Conservation (phyloP, 192 early-diverging fungal genomes). For the Coemansia guatemalensis region DNA sequence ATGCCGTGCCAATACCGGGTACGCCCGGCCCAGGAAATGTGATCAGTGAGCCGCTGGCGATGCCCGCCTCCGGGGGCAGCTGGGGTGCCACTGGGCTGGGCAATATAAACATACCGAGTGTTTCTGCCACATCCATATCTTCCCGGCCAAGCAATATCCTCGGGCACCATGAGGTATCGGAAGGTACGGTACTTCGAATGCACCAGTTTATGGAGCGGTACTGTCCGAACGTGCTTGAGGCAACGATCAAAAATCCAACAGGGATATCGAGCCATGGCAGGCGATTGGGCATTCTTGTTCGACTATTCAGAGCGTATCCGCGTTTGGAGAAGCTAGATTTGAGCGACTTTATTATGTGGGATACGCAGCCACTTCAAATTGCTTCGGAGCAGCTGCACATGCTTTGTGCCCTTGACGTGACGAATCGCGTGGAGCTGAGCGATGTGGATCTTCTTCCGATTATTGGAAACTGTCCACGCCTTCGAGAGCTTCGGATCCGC, state of each 20-base stretch:
- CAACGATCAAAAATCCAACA: slow-evolving; percentile 41
- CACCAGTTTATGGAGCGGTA: slow-evolving; percentile 56
- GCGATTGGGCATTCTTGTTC: slow-evolving; percentile 34
- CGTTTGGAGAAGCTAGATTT: slow-evolving; percentile 49
- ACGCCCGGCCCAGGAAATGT: slow-evolving; percentile 52
- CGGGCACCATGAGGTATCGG: slow-evolving; percentile 48
- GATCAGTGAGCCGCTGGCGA: slow-evolving; percentile 40
- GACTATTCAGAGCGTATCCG: slow-evolving; percentile 51
- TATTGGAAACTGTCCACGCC: slow-evolving; percentile 39
- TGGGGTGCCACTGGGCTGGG: slow-evolving; percentile 32
- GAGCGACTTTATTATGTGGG: slow-evolving; percentile 58
- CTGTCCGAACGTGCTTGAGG: slow-evolving; percentile 47
- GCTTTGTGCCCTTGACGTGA: slow-evolving; percentile 48
- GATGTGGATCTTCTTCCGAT: slow-evolving; percentile 50
- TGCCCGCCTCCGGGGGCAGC: slow-evolving; percentile 36
- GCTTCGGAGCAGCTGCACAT: slow-evolving; percentile 42
- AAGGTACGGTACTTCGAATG: slow-evolving; percentile 51
- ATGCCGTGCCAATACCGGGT: slow-evolving; percentile 51
- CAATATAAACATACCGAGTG: slow-evolving; percentile 27
- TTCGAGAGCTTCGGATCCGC: slow-evolving; percentile 42
- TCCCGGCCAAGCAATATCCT: slow-evolving; percentile 21
- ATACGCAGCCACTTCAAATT: slow-evolving; percentile 46
- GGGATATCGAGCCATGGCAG: slow-evolving; percentile 52
- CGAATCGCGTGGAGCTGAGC: slow-evolving; percentile 51
- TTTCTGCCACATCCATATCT: slow-evolving; percentile 13